These are phyloP conservation scores for Paramecium pentaurelia DNA, from an alignment of 73 alveolate genomes.

Conservation along the genomic window DNA sequence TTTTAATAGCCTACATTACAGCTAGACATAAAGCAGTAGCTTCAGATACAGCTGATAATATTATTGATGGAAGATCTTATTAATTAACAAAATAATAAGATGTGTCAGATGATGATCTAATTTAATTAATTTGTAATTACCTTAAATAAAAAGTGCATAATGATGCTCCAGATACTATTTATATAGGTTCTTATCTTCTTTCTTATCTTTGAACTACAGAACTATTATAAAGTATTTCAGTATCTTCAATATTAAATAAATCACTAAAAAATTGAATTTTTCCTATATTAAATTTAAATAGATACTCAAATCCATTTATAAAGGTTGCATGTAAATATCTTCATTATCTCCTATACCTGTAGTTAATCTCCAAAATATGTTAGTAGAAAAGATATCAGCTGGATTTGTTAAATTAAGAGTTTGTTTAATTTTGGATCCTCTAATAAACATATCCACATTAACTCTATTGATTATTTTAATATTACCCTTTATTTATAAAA, in stretches of 20 bases:
- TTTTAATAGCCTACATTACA: neutral
- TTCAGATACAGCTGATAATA: neutral
- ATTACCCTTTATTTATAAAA: constrained; percentile 29
- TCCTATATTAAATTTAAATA: neutral
- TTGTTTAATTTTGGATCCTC: neutral
- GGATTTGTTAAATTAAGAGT: neutral
- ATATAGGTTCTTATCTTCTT: neutral
- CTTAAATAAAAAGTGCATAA: constrained; percentile 30
- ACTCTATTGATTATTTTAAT: neutral
- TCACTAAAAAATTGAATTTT: neutral
- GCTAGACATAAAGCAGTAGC: constrained; percentile 23
- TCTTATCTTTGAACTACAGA: constrained; percentile 2
- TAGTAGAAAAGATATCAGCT: constrained; percentile 1
- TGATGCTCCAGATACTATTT: neutral
- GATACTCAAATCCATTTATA: neutral
- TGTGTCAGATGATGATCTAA: neutral
- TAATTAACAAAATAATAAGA: constrained; percentile 8
- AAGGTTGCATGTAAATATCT: constrained; percentile 6
- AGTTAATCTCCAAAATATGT: constrained; percentile 5
- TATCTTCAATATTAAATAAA: neutral
- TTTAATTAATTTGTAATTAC: neutral
- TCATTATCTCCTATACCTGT: neutral
- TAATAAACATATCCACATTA: neutral
- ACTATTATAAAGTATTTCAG: neutral
- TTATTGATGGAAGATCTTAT: neutral